Base-by-base conservation (phyloP, 345 rosid species). In the Geranium brycei region DNA sequence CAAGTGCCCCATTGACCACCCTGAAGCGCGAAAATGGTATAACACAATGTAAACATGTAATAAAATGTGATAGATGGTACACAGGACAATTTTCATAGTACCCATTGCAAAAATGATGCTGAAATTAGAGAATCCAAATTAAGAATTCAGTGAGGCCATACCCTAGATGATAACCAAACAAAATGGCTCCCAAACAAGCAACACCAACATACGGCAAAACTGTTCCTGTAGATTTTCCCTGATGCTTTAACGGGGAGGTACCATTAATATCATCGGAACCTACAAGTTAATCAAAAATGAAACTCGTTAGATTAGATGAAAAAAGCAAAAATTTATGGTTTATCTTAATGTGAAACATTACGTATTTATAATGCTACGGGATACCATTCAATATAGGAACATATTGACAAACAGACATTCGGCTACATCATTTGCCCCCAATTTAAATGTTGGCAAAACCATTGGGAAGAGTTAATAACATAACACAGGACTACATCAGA, bases 161-260 rank as follows among this genome's bases (percentile, higher is more conserved):
- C 99, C 91, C 97, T 17, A 90, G 85, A 79, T 93, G 99, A 73
- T 93, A 93, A 72, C 99, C 99, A 78, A 93, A 90, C 75, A 87
- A 68, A 59, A 83, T 82, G 73, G 99, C 97, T 69, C 97, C 99
- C 64, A 93, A 81, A 75, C 97, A 90, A 75, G 99, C 96, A 76
- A 93, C 83, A 16, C 86, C 97, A 35, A 93, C 96, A 68, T 77
- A 90, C 3, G 99, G 97, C 65, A 90, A 78, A 66, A 93, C 96
- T 0, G 79, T 78, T 51, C 99, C 97, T 1, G 91, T 75, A 72
- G 88, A 83, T 68, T 76, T 78, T n/a, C 41, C 72, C 56, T 69
- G 41, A 51, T 78, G 81, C 68, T 75, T 80, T 58, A 82, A 51
- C 28, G 84, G 89, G 14, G 74, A 4, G 64, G 66, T 75, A 62